phyloP scores from a whole-genome alignment of 2,329 filamentous ascomycete genomes.

The Aspergillus latus region DNA sequence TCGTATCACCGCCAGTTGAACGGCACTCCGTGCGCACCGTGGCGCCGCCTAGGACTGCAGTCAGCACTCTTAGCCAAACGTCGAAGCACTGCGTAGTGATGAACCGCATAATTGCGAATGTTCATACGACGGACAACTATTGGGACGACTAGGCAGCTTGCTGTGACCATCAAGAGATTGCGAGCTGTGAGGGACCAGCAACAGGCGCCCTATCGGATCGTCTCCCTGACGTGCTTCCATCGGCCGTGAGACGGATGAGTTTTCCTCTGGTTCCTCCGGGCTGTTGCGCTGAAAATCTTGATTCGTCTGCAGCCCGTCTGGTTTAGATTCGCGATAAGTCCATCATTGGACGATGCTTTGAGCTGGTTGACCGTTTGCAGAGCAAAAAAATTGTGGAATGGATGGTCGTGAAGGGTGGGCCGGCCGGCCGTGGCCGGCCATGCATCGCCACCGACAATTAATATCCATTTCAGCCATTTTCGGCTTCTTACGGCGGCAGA shows the following conservation, averaged over 20 bases:
- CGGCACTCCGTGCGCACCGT: conserved; percentile 1
- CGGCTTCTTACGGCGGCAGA: conserved; percentile 9
- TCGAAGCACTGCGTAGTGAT: not conserved
- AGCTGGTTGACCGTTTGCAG: conserved; percentile 2
- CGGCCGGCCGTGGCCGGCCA: too few relatives aligned
- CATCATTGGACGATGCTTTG: not conserved
- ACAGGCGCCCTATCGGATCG: not conserved
- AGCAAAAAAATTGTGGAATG: not conserved
- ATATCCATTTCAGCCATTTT: not conserved
- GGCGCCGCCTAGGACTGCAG: not conserved
- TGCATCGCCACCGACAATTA: not conserved
- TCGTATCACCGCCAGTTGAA: not conserved
- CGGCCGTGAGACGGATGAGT: not conserved
- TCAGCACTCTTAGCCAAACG: not conserved
- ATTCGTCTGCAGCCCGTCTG: not conserved
- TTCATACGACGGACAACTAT: not conserved
- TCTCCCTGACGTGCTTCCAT: not conserved
- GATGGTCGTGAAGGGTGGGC: too few relatives aligned
- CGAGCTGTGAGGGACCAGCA: not conserved
- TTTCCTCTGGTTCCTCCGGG: not conserved
- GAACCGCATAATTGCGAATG: too few relatives aligned
- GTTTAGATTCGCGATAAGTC: not conserved
- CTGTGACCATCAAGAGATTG: not conserved
- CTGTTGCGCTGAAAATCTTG: too few relatives aligned
- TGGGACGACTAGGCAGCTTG: not conserved